Evolutionary conservation across 1,284 basidiomycete genomes (phyloP).

Genomic region (Cryptococcus sp.): DNA sequence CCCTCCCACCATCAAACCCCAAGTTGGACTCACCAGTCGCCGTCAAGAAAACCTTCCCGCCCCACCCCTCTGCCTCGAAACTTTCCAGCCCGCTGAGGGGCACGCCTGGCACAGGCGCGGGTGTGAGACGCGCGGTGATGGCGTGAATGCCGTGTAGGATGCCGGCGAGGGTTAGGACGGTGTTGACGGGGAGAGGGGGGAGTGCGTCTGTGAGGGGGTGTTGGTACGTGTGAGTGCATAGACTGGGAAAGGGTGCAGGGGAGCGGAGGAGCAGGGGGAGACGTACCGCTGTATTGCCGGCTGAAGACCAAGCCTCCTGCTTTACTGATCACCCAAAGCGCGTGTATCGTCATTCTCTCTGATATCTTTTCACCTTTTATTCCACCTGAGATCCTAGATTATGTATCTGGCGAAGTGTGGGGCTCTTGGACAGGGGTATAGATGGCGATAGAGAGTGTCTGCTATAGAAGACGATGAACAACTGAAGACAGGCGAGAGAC

Average conservation of each 20-base stretch:
- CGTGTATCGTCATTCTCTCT: slow-evolving; percentile 41
- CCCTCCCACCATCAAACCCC: slow-evolving; percentile 14
- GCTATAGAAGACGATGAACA: too few relatives aligned
- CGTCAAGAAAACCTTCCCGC: slow-evolving; percentile 62
- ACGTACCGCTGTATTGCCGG: slow-evolving; percentile 77
- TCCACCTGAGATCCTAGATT: too few relatives aligned
- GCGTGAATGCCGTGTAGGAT: slow-evolving; percentile 98
- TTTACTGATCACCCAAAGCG: slow-evolving; percentile 86
- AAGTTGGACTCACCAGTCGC: slow-evolving; percentile 69
- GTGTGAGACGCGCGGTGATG: slow-evolving; percentile 88
- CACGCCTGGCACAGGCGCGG: slow-evolving; percentile 51
- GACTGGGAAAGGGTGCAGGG: slow-evolving; percentile 37
- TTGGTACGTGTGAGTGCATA: neutral
- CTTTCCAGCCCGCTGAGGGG: slow-evolving; percentile 67
- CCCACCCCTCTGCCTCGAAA: slow-evolving; percentile 80
- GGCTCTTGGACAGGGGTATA: too few relatives aligned
- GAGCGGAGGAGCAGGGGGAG: too few relatives aligned
- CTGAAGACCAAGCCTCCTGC: slow-evolving; percentile 96
- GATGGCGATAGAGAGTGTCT: too few relatives aligned
- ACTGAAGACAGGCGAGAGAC: too few relatives aligned
- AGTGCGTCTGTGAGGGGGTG: slow-evolving; percentile 66
- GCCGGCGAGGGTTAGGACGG: slow-evolving; percentile 93
- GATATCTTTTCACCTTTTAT: too few relatives aligned
- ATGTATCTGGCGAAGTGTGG: too few relatives aligned
- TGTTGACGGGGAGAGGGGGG: slow-evolving; percentile 85